These are phyloP conservation scores for Westerdykella sp. DNA, from an alignment of 2,329 filamentous ascomycete genomes.

Conservation along the genomic window DNA sequence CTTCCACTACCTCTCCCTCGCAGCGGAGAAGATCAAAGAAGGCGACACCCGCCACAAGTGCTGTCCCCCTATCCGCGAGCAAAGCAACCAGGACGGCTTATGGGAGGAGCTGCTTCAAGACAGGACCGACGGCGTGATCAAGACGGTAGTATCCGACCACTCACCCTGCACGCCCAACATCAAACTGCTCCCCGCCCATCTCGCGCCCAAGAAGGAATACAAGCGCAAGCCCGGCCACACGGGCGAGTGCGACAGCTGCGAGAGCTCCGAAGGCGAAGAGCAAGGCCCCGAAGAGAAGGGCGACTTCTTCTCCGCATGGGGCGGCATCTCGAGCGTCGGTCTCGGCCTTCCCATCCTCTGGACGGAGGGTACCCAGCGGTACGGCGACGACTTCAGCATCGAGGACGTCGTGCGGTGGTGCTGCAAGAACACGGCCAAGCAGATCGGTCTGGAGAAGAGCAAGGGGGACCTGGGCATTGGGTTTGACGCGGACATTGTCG, in stretches of 20 bases:
- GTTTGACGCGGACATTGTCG: constrained; percentile 82
- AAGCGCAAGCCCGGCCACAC: constrained; percentile 28
- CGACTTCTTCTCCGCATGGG: constrained; percentile 95
- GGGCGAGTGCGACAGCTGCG: constrained; percentile 32
- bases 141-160: constrained; percentile 90
- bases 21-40: constrained; percentile 72
- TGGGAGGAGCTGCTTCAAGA: constrained; percentile 68
- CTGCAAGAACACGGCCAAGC: constrained; percentile 75
- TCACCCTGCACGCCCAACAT: constrained; percentile 93
- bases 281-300: constrained; percentile 49
- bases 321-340: constrained; percentile 89
- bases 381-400: constrained; percentile 50
- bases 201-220: constrained; percentile 47
- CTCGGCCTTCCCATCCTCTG: constrained; percentile 86
- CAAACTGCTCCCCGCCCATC: constrained; percentile 71
- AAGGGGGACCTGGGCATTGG: constrained; percentile 80
- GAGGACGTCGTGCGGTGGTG: constrained; percentile 81
- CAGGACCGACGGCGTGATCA: constrained; percentile 66
- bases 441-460: constrained; percentile 73
- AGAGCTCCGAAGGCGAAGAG: constrained; percentile 24
- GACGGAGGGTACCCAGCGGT: constrained; percentile 63
- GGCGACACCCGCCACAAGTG: constrained; percentile 93
- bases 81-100: constrained; percentile 73
- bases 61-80: constrained; percentile 82
- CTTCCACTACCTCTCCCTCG: constrained; percentile 86